A percentile compares a stretch with the other conserved stretches of the same genome.
Evolutionary conservation across 2,329 filamentous ascomycete genomes (phyloP).

Genomic region (Pyrenochaeta sp.): DNA sequence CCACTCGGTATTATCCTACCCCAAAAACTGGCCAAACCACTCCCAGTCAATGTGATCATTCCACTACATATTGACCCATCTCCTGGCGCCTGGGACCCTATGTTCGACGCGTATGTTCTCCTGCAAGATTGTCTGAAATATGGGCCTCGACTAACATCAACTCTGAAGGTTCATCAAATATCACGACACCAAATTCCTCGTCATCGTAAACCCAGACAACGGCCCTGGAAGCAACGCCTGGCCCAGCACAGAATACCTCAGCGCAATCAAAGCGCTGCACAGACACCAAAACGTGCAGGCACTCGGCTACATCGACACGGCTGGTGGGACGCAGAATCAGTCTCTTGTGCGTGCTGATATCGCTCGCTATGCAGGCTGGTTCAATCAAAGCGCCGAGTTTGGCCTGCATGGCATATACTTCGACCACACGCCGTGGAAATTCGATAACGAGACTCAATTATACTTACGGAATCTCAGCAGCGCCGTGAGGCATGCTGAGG

Average conservation of each 20-base stretch:
- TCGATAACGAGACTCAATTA: conserved; percentile 9
- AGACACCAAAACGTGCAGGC: conserved; percentile 56
- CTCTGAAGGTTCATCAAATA: conserved; percentile 33
- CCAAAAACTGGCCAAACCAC: conserved; percentile 24
- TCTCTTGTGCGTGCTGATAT: conserved; percentile 49
- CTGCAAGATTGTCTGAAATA: not conserved
- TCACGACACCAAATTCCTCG: conserved; percentile 56
- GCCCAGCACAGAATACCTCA: conserved; percentile 53
- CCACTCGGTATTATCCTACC: conserved; percentile 30
- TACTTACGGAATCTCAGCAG: conserved; percentile 33
- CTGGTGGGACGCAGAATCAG: conserved; percentile 44
- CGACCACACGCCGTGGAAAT: conserved; percentile 54
- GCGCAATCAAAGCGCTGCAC: conserved; percentile 51
- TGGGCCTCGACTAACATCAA: not conserved
- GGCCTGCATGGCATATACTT: conserved; percentile 59
- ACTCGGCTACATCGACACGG: conserved; percentile 59
- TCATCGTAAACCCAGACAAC: conserved; percentile 57
- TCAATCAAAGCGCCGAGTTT: conserved; percentile 39
- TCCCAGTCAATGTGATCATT: conserved; percentile 50
- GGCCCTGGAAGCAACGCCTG: conserved; percentile 52
- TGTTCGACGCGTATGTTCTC: conserved; percentile 25
- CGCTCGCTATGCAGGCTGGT: conserved; percentile 57
- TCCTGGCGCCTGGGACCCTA: conserved; percentile 47
- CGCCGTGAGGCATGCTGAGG: conserved; percentile 23
- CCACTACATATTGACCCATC: conserved; percentile 59